phyloP scores from a whole-genome alignment of 78 protist genomes.

The Planoprotostelium fungivorum region DNA sequence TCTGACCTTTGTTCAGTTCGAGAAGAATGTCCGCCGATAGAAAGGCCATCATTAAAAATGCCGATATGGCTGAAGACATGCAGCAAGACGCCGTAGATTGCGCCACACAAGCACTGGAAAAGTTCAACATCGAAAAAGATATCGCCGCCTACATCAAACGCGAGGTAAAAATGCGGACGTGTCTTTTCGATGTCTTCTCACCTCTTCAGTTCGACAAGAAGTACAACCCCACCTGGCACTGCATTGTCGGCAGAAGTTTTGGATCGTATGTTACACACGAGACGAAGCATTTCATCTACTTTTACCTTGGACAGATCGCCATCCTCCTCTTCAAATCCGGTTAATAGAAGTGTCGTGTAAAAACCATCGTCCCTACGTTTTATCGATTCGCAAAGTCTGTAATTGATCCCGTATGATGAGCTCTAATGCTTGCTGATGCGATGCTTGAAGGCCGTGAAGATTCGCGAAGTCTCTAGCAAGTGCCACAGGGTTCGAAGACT shows the following conservation, averaged over 20 bases:
- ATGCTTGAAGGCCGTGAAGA: not conserved
- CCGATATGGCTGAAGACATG: slow-evolving; percentile 76
- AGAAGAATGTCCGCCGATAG: too few relatives aligned
- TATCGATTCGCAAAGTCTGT: too few relatives aligned
- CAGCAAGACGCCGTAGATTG: slow-evolving; percentile 92
- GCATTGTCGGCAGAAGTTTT: slow-evolving; percentile 98
- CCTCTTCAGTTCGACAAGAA: slow-evolving; percentile 95
- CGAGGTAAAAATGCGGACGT: slow-evolving; percentile 14
- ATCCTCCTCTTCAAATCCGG: slow-evolving; percentile 61
- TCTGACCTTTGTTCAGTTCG: too few relatives aligned
- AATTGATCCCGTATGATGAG: not conserved
- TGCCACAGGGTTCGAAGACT: not conserved
- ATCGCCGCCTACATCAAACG: slow-evolving; percentile 96
- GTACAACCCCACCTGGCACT: slow-evolving; percentile 97
- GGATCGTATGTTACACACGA: slow-evolving; percentile 99
- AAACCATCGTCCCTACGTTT: too few relatives aligned
- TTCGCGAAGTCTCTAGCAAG: not conserved
- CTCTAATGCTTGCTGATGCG: not conserved
- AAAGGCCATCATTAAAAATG: slow-evolving; percentile 18
- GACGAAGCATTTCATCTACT: slow-evolving; percentile 97
- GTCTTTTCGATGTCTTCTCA: not conserved
- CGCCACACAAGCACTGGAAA: slow-evolving; percentile 76
- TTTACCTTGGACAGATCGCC: slow-evolving; percentile 94
- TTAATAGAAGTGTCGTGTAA: too few relatives aligned
- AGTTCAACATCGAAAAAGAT: slow-evolving; percentile 95